phyloP scores from a whole-genome alignment of 2,329 filamentous ascomycete genomes.

The Pseudocercospora eumusae region DNA sequence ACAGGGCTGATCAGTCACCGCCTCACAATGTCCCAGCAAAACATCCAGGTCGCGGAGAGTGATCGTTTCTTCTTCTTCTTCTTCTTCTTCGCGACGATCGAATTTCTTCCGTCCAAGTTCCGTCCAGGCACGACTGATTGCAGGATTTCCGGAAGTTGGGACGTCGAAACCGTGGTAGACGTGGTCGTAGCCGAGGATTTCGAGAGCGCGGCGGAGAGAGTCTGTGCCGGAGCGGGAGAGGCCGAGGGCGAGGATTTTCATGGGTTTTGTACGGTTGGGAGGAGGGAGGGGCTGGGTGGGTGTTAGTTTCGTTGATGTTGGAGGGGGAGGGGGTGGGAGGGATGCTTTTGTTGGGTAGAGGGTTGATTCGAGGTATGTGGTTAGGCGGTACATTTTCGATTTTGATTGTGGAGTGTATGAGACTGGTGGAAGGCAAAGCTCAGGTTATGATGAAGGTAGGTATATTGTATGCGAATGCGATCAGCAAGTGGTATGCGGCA shows the following conservation, averaged over 20 bases:
- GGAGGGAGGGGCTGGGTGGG: background rate
- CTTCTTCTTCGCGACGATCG: no score
- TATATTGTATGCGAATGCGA: no score
- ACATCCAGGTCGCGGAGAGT: slow-evolving; percentile 2
- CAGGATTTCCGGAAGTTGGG: background rate
- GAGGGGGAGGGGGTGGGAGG: background rate
- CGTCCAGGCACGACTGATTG: background rate
- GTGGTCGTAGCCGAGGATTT: slow-evolving; percentile 21
- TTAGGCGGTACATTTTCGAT: background rate
- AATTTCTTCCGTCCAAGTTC: background rate
- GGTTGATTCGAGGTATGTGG: background rate
- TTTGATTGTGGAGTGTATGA: background rate
- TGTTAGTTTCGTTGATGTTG: background rate
- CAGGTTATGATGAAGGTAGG: no score
- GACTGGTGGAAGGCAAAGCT: background rate
- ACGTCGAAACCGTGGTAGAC: slow-evolving; percentile 28
- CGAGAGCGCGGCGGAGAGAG: slow-evolving; percentile 23
- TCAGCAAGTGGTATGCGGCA: background rate
- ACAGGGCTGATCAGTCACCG: slow-evolving; percentile 13
- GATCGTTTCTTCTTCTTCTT: background rate
- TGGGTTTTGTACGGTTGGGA: background rate
- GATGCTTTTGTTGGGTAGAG: background rate
- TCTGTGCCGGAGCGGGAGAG: slow-evolving; percentile 29
- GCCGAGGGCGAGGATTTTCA: slow-evolving; percentile 26
- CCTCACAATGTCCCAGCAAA: slow-evolving; percentile 13